Evolutionary conservation across 2,329 filamentous ascomycete species (phyloP), one percentile per base, ranked within the genome.

Genomic region (Pseudocercospora musae): DNA sequence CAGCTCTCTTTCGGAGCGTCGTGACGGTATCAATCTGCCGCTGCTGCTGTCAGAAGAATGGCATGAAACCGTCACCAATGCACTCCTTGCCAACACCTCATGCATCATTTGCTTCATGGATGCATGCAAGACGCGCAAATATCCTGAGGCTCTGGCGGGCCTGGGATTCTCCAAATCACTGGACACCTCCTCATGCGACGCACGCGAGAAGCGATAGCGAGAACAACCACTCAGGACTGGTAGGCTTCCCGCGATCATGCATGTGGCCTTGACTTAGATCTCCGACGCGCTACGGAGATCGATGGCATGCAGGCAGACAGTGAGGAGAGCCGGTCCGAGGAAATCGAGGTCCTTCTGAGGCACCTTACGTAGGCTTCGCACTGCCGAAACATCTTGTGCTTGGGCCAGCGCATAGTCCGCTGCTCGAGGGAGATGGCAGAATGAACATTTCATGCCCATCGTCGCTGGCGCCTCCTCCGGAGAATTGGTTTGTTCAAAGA

Each of bases 211-310:
- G 44, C 29, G 33, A 55, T 31, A 49, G 40, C 33, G 57, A 33
- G 21, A 33, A 54, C 57, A 58, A 57, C 53, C 46, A 56, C 57
- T 58, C 44, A 54, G 27, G 58, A 46, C 31, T 21, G 31, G 54
- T 53, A 58, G 61, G 53, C 46, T 13, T 53, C 52, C 61, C 57
- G 46, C 49, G 25, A 23, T 48, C 53, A 63, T 63, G 61, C 57
- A 56, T 23, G 56, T 59, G 23, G 57, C 42, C 33, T 58, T 54
- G 48, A 57, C 57, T 40, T 55, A 57, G 63, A 66, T 59, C 56
- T 59, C 63, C 63, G 63, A 66, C 57, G 48, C 63, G 63, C 63
- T 65, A 58, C 63, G 63, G 63, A 65, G 52, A 62, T 60, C 31
- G 57, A 29, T 50, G 60, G 54, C 52, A 25, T 50, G 23, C 37